Evolutionary conservation across 495 filamentous ascomycete genomes (phyloP), one percentile per base, ranked within the genome.

Genomic region (Hypomontagnella submonticulosa): DNA sequence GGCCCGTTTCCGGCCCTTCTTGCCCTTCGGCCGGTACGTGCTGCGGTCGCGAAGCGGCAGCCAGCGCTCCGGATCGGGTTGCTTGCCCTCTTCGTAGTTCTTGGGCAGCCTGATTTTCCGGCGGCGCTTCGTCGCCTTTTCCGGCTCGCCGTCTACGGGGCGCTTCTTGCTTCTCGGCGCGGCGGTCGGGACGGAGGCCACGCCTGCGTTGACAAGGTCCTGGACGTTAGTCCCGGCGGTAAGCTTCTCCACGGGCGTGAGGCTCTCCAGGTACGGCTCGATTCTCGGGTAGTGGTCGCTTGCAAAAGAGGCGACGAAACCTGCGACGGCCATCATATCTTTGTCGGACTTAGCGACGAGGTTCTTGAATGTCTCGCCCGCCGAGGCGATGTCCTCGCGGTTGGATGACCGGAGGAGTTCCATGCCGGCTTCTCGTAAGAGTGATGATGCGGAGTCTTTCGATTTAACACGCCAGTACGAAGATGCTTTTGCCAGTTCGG

Each of bases 21-120:
- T 89, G 9, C 93, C 92, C 78, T 96, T 96, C 11, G 93, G 93
- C 48, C 89, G 79, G 77, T 97, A 99, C 41, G 85, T 89, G 63
- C 90, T 96, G 12, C 95, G 84, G 71, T 99, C 95, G 47, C 88
- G 84, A 57, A 98, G 79, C 18, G 95, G 94, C 58, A 98, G 76
- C 95, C 95, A 99, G 47, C 95, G 79, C 77, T 99, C 96, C 1
- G 91, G 89, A 71, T 98, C 95, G 4, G 90, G 81, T 42, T 84
- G 86, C 82, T 92, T 97, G 68, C 79, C 84, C 34, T 81, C 79
- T 32, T 79, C 91, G 68, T 88, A 93, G 70, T 92, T 85, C 78
- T 93, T 93, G 15, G 93, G 92, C 49, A 96, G 80, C 71, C 89
- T 89, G 46, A 88, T 83, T 52, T 87, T 79, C 58, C 88, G 88